These are phyloP conservation scores for Hypoxylon sp. DNA, from an alignment of 2,329 filamentous ascomycete species.

Conservation along the genomic window DNA sequence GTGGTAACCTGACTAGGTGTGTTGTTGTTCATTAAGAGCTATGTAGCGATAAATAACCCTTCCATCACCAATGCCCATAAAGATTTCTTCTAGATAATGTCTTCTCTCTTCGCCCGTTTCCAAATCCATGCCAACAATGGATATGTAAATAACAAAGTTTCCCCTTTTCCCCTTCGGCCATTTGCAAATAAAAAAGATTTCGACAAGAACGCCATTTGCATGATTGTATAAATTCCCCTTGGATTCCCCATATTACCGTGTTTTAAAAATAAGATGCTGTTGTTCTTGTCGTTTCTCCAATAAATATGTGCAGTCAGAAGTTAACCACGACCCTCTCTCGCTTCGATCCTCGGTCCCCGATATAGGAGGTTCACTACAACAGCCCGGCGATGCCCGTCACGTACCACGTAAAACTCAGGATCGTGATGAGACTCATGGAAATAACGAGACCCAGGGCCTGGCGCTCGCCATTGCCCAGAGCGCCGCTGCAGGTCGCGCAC, in stretches of 20 bases:
- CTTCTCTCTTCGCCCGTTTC: conserved; percentile 31
- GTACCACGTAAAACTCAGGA: conserved; percentile 74
- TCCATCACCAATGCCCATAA: conserved; percentile 25
- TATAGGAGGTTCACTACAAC: conserved; percentile 33
- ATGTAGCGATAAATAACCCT: conserved; percentile 34
- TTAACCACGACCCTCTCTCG: conserved; percentile 16
- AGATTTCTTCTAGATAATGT: conserved; percentile 33
- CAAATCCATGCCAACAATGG: conserved; percentile 26
- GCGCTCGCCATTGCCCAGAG: conserved; percentile 59
- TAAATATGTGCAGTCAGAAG: conserved; percentile 39
- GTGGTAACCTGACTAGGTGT: conserved; percentile 30
- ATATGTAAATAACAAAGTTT: conserved; percentile 2
- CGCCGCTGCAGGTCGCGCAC: conserved; percentile 69
- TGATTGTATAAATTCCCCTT: conserved; percentile 30
- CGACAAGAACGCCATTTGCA: conserved; percentile 35
- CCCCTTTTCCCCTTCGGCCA: conserved; percentile 3
- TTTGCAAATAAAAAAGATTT: conserved; percentile 15
- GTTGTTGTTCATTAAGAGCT: conserved; percentile 45
- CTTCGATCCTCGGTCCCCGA: neutral
- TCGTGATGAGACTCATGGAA: conserved; percentile 66
- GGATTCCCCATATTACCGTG: conserved; percentile 33
- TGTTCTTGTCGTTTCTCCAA: conserved; percentile 25
- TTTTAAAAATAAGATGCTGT: conserved; percentile 27
- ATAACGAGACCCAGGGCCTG: conserved; percentile 63
- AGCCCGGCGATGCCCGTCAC: conserved; percentile 63